phyloP scores from a whole-genome alignment of 768 basidiomycete species.

The Leucocoprinus birnbaumii region DNA sequence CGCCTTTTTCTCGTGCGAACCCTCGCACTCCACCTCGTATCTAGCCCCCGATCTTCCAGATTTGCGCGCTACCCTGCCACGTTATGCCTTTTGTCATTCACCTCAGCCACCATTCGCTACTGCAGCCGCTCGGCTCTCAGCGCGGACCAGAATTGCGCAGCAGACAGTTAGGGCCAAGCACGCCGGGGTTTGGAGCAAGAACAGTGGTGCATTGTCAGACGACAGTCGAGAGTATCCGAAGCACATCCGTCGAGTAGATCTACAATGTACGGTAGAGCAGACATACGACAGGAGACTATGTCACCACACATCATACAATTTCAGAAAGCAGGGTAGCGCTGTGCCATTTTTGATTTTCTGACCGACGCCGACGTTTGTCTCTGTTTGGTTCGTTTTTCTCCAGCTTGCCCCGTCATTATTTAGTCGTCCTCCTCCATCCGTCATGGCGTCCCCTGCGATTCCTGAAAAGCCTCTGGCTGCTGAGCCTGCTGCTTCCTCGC shows the following conservation, averaged over 20 bases:
- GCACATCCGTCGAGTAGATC: neutral
- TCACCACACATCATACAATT: neutral
- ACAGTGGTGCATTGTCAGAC: neutral
- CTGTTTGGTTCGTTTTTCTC: slow-evolving; percentile 36
- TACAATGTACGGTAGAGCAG: neutral
- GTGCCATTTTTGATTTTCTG: neutral
- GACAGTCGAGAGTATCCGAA: neutral
- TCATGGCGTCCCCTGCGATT: slow-evolving; percentile 44
- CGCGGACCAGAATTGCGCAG: neutral
- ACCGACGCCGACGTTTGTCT: slow-evolving; percentile 19
- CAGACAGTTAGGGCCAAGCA: neutral
- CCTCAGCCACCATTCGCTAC: too few relatives aligned
- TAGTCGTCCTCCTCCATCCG: slow-evolving; percentile 15
- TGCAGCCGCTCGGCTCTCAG: too few relatives aligned
- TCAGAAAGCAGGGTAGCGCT: too few relatives aligned
- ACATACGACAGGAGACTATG: neutral
- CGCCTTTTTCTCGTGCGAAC: slow-evolving; percentile 9
- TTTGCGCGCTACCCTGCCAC: neutral
- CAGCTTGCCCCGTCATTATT: slow-evolving; percentile 24
- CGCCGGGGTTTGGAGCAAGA: neutral
- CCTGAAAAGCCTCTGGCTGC: slow-evolving; percentile 34
- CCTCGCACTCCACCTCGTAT: slow-evolving; percentile 1
- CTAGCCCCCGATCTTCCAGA: neutral
- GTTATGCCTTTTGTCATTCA: too few relatives aligned
- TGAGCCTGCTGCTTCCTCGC: slow-evolving; percentile 33